Base-by-base conservation (phyloP, 306 rosid genomes). In the Nissolia schottii region DNA sequence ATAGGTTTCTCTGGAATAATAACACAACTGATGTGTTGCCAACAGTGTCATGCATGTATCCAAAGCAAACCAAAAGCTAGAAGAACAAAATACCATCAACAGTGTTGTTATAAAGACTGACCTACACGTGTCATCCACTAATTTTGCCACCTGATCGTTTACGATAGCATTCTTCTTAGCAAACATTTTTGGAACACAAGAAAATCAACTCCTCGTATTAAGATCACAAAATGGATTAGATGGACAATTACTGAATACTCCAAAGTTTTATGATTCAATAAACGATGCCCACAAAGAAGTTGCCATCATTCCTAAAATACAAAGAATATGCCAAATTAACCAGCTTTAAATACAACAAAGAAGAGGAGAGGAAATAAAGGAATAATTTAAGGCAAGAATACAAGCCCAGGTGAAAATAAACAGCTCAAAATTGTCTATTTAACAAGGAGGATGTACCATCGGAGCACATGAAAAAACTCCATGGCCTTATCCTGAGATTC, bases 21-120 rank as follows among this genome's bases (percentile, higher is more conserved):
- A 69, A 94, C 98, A 50, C 98, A 94, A 31, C 93, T 48, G 22
- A 89, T 91, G 71, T 94, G 98, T 80, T 94, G 98, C 97, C 97
- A 87, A 79, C 89, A 91, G 11, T 86, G 87, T 78, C 98, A 94
- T 71, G 46, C 24, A 59, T 32, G 58, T 24, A 20, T 67, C 54
- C 11, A 25, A 73, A 77, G 62, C 64, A 77, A 27, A 8, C 4
- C 41, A 18, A 46, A 77, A 73, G 22, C 32, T 51, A 38, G 24
- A 59, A 58, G 31, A 75, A 18, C 13, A 3, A 19, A 16, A 41
- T 4, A 53, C 31, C 68, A 77, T 20, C 50, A 19, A 48, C 3
- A 32, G 40, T 34, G 41, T 28, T 32, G 29, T 38, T 24, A 22
- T 77, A 46, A 70, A 79, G 49, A 84, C 96, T 82, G 82, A 92